phyloP scores from a whole-genome alignment of 1,284 basidiomycete genomes.

The Gastroboletus turbinatus region DNA sequence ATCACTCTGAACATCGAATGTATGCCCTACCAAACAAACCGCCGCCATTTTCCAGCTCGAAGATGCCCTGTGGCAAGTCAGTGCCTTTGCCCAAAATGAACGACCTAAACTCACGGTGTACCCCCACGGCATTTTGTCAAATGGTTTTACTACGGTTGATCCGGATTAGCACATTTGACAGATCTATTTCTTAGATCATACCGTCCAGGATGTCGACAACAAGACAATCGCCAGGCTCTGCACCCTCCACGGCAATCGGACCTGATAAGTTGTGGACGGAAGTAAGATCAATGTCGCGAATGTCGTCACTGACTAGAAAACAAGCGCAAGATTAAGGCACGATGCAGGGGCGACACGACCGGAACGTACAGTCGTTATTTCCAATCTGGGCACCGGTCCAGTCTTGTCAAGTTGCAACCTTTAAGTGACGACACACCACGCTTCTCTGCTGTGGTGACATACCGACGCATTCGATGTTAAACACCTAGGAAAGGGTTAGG shows the following conservation, averaged over 20 bases:
- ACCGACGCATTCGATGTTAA: slow-evolving; percentile 76
- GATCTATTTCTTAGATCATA: slow-evolving; percentile 22
- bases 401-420: slow-evolving; percentile 39
- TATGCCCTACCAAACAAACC: slow-evolving; percentile 60
- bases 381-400: slow-evolving; percentile 78
- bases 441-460: slow-evolving; percentile 19
- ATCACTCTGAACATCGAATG: not conserved
- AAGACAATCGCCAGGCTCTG: slow-evolving; percentile 77
- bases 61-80: slow-evolving; percentile 53
- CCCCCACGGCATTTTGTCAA: slow-evolving; percentile 80
- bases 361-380: slow-evolving; percentile 66
- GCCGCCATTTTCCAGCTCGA: slow-evolving; percentile 74
- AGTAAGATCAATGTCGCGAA: slow-evolving; percentile 63
- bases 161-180: not conserved
- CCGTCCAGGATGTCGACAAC: slow-evolving; percentile 78
- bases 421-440: not conserved
- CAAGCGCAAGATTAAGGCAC: not conserved
- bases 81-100: not conserved
- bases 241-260: slow-evolving; percentile 71
- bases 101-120: slow-evolving; percentile 52
- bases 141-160: slow-evolving; percentile 52
- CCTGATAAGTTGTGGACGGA: slow-evolving; percentile 75
- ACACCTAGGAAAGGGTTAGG: slow-evolving; percentile 43
- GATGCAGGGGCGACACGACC: not conserved
- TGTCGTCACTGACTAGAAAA: slow-evolving; percentile 62